phyloP scores from a whole-genome alignment of 768 basidiomycete species.

The Collybia mongolica region DNA sequence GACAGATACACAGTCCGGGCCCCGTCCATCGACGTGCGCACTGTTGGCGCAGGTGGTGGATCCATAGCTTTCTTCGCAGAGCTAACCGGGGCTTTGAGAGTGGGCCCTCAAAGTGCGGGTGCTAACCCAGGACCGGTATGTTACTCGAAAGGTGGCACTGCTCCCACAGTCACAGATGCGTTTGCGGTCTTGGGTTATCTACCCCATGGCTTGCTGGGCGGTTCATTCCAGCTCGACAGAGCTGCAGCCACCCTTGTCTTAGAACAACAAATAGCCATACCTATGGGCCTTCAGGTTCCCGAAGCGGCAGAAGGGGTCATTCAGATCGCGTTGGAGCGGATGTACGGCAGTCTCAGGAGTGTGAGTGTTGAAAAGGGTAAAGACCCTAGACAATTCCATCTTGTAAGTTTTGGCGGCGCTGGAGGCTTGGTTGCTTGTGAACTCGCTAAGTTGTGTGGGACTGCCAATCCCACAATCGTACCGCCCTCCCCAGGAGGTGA shows the following conservation, averaged over 20 bases:
- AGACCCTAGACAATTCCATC: constrained; percentile 24
- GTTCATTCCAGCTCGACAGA: constrained; percentile 23
- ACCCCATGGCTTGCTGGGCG: constrained; percentile 24
- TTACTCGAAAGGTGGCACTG: constrained; percentile 24
- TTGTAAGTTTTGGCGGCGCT: constrained; percentile 28
- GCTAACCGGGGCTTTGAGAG: constrained; percentile 25
- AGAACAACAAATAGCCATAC: constrained; percentile 19
- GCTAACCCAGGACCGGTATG: constrained; percentile 29
- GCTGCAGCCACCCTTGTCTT: constrained; percentile 20
- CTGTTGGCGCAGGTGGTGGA: constrained; percentile 18
- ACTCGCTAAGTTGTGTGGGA: constrained; percentile 12
- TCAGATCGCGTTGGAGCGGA: constrained; percentile 24
- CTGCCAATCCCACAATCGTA: constrained; percentile 22
- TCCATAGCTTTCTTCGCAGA: constrained; percentile 17
- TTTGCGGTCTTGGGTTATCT: constrained; percentile 27
- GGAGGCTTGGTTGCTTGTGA: constrained; percentile 25
- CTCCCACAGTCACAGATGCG: constrained; percentile 28
- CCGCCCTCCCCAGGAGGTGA: constrained; percentile 28
- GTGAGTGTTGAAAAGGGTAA: constrained; percentile 29
- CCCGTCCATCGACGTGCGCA: constrained; percentile 25
- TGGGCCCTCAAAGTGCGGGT: constrained; percentile 27
- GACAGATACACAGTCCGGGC: constrained; percentile 15
- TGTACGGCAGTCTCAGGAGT: constrained; percentile 27
- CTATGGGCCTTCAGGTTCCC: constrained; percentile 17
- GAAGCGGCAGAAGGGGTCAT: constrained; percentile 29